These are phyloP conservation scores for Fusarium sp. DNA, from an alignment of 2,329 filamentous ascomycete genomes.

Conservation along the genomic window DNA sequence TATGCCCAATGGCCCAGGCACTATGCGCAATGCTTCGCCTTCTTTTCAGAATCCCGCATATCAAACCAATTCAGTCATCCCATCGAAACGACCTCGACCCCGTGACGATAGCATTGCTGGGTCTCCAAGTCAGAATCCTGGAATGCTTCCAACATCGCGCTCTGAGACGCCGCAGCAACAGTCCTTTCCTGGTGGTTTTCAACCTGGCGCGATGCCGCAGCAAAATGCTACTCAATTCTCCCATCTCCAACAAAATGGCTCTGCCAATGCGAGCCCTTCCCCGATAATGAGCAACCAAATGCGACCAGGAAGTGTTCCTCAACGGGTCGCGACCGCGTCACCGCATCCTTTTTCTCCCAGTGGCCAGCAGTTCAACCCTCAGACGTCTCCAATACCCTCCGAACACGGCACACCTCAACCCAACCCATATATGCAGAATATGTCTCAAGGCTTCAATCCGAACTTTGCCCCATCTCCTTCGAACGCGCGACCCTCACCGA, in stretches of 20 bases:
- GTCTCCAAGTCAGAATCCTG: slow-evolving; percentile 81
- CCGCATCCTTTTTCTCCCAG: slow-evolving; percentile 90
- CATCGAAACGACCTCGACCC: slow-evolving; percentile 87
- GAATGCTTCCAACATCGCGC: slow-evolving; percentile 83
- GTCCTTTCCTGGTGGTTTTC: slow-evolving; percentile 77
- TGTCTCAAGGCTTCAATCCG: slow-evolving; percentile 69
- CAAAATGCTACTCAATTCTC: slow-evolving; percentile 78
- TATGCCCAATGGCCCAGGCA: slow-evolving; percentile 86
- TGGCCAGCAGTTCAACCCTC: slow-evolving; percentile 76
- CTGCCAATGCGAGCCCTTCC: slow-evolving; percentile 88
- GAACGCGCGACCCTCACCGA: slow-evolving; percentile 67
- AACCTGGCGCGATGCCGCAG: slow-evolving; percentile 69
- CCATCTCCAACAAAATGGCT: slow-evolving; percentile 84
- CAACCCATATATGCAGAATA: slow-evolving; percentile 74
- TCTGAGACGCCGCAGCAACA: slow-evolving; percentile 91
- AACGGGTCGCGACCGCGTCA: slow-evolving; percentile 89
- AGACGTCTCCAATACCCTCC: slow-evolving; percentile 81
- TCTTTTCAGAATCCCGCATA: slow-evolving; percentile 82
- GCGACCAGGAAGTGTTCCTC: slow-evolving; percentile 76
- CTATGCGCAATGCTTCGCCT: slow-evolving; percentile 84
- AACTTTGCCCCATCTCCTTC: slow-evolving; percentile 70
- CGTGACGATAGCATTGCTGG: slow-evolving; percentile 86
- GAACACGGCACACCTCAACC: slow-evolving; percentile 84
- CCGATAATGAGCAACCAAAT: slow-evolving; percentile 90
- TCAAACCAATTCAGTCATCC: slow-evolving; percentile 87